Evolutionary conservation across 257 asterid genomes (phyloP).

Genomic region (Eucommia ulmoides): DNA sequence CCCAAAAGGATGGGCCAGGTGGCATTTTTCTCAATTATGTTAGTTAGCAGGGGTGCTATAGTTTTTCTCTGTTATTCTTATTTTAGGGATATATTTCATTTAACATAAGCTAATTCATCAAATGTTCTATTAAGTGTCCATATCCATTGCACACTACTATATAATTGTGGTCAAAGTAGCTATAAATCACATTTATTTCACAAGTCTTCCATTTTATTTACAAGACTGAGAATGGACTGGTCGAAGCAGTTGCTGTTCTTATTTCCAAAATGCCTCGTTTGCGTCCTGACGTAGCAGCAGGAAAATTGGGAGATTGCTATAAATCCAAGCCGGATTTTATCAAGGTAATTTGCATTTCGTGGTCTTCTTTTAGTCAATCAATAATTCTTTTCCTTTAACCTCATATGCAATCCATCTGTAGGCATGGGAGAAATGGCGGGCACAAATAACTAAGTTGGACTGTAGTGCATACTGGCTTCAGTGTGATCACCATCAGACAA

Average conservation of each 20-base stretch:
- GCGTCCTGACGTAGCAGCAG: slow-evolving; percentile 48
- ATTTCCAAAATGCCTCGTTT: slow-evolving; percentile 81
- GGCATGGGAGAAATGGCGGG: slow-evolving; percentile 99
- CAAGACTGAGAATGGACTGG: slow-evolving; percentile 93
- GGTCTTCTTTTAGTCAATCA: slow-evolving; percentile 5
- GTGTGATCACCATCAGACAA: slow-evolving; percentile 71
- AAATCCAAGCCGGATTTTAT: slow-evolving; percentile 75
- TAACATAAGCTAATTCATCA: too few relatives aligned
- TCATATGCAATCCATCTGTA: slow-evolving; percentile 20
- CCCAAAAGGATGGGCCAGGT: too few relatives aligned
- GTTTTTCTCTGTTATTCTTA: too few relatives aligned
- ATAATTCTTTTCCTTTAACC: background rate
- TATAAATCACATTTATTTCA: too few relatives aligned
- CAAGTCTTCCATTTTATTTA: slow-evolving; percentile 9
- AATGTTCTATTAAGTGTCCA: too few relatives aligned
- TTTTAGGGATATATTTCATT: too few relatives aligned
- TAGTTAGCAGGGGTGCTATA: too few relatives aligned
- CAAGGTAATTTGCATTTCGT: slow-evolving; percentile 42
- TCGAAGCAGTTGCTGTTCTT: slow-evolving; percentile 86
- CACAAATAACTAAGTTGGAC: slow-evolving; percentile 76
- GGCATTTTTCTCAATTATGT: too few relatives aligned
- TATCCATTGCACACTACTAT: too few relatives aligned
- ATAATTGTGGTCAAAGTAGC: too few relatives aligned
- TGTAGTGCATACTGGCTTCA: slow-evolving; percentile 89
- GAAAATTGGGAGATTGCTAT: slow-evolving; percentile 60